Base-by-base conservation (phyloP, 345 rosid genomes). In the Gossypium herbaceum region DNA sequence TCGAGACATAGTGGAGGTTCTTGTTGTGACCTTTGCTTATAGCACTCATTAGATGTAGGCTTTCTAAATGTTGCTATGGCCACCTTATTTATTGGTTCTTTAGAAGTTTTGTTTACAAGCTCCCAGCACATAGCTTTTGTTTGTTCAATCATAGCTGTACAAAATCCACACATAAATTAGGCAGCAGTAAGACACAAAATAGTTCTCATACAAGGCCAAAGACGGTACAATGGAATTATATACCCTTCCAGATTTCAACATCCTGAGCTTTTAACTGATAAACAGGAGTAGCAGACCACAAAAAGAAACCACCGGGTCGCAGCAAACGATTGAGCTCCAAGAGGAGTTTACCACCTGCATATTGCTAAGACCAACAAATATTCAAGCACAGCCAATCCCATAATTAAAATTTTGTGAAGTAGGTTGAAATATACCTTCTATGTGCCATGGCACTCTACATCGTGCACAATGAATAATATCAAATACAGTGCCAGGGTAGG, bases 391-490 rank as follows among this genome's bases (percentile, higher is more conserved):
- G 29, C n/a, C 3, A 12, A 66, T 43, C 51, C 51, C 15, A 50
- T 24, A 15, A 58, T 19, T 44, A 10, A 34, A 19, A 47, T 34
- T 22, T 73, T 19, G 7, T 51, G 27, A 7, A 72, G 25, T 27
- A 65, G 62, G 52, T 52, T 12, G 66, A 16, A 10, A 27, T 47
- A 47, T 81, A 93, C 99, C 99, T 89, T 96, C 99, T 73, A 93
- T 92, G 80, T 96, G 99, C 99, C 99, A 96, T 27, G 99, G 99
- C 17, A 96, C 99, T 76, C 99, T 89, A 80, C 99, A 96, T 41
- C 97, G 94, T 41, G 99, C 99, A 85, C 99, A 96, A 82, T 93
- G 98, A 69, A 96, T 91, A 52, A 82, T 74, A 87, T 96, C 99
- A 65, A 93, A 96, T 76, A 89, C 98, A 82, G 84, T 81, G 78